A percentile compares a stretch with the other conserved stretches of the same genome.
These are phyloP conservation scores for Aureobasidium pullulans DNA, from an alignment of 2,329 filamentous ascomycete species.

Conservation along the genomic window DNA sequence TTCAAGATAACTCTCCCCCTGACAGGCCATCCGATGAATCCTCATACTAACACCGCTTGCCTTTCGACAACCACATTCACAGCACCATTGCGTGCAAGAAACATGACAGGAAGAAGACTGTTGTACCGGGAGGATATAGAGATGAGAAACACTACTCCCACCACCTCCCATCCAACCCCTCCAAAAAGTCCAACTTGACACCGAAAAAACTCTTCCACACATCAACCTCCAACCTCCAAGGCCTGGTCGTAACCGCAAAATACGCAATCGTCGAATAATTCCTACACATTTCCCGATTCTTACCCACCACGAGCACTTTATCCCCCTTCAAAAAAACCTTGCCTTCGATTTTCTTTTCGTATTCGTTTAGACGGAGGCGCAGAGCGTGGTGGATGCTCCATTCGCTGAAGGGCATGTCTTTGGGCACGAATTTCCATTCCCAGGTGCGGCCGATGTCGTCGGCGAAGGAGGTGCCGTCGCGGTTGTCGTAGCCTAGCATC, in stretches of 20 bases:
- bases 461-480: conserved; percentile 31
- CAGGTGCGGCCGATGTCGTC: conserved; percentile 38
- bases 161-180: conserved; percentile 35
- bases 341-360: conserved; percentile 27
- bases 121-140: too few species aligned
- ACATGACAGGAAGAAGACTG: too few species aligned
- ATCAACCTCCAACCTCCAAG: conserved; percentile 45
- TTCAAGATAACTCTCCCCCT: too few species aligned
- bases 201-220: conserved; percentile 46
- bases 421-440: conserved; percentile 43
- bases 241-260: conserved; percentile 42
- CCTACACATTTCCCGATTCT: conserved; percentile 34
- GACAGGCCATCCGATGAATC: too few species aligned
- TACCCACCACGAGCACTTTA: conserved; percentile 41
- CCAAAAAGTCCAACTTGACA: conserved; percentile 39
- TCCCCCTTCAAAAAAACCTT: conserved; percentile 37
- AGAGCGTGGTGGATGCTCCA: conserved; percentile 38
- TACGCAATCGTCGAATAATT: conserved; percentile 33
- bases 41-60: too few species aligned
- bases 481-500: conserved; percentile 35
- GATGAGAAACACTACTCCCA: conserved; percentile 18
- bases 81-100: too few species aligned
- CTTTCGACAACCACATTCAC: too few species aligned
- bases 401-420: conserved; percentile 39
- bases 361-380: conserved; percentile 25